Evolutionary conservation across 148 eudicot species (phyloP), one percentile per base, ranked within the genome.

Genomic region (Simmondsia chinensis): DNA sequence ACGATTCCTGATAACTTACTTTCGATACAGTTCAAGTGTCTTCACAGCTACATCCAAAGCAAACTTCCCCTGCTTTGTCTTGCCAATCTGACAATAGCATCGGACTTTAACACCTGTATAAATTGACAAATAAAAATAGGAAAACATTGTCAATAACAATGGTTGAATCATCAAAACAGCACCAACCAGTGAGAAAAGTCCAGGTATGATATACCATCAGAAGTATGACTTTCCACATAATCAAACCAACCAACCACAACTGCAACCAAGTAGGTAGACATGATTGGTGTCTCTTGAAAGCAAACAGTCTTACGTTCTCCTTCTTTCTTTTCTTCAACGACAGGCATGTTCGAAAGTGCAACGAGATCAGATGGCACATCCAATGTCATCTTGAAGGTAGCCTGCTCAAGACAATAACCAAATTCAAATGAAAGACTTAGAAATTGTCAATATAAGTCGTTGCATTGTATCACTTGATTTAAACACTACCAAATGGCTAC

Each of bases 271-370:
- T 84, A 89, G 9, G 95, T 80, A 17, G 97, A 89, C 97, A 89
- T 89, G 45, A 81, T 81, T 32, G 97, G 97, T 21, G 97, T 71
- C 60, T 89, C 95, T 63, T 81, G 74, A 58, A 73, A 89, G 35
- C 54, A 53, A 50, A 89, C 77, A 7, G 80, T 89, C 68, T 78
- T 89, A 23, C 68, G 61, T 64, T 59, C 55, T 46, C 95, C 97
- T 45, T 59, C 57, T 43, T 66, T 43, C 43, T 69, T 78, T 63
- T 84, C 97, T 57, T 84, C 80, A 51, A 43, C 21, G 43, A 81
- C 74, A 56, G 97, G 94, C 97, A 89, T 89, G 69, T 89, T 89
- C 48, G 97, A 89, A 63, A 89, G 97, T 35, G 97, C 93, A 22
- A 73, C 68, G 7, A 83, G 75, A 52, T 81, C 83, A 5, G 83